Evolutionary conservation across 257 asterid species (phyloP).

Genomic region (Vinca minor): DNA sequence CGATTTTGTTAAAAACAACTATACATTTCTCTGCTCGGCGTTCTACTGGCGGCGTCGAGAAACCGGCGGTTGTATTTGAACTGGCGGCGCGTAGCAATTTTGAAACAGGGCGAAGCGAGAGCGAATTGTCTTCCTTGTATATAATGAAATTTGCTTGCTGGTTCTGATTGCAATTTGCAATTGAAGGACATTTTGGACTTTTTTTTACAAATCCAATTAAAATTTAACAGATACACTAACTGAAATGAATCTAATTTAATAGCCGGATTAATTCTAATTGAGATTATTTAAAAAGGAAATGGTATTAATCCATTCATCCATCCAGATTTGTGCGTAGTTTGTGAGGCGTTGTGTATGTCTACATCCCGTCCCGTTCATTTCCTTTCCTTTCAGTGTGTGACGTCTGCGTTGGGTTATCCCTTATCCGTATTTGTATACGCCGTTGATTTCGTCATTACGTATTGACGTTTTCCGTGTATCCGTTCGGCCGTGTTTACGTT

Average conservation of each 20-base stretch:
- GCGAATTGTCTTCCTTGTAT: conserved; percentile 23
- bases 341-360: conserved; percentile 8
- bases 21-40: conserved; percentile 6
- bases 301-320: background rate
- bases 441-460: conserved; percentile 12
- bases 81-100: conserved; percentile 21
- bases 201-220: background rate
- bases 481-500: conserved; percentile 9
- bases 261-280: background rate
- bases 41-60: background rate
- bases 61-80: conserved; percentile 17
- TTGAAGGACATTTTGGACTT: conserved; percentile 21
- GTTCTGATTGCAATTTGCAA: conserved; percentile 22
- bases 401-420: conserved; percentile 3
- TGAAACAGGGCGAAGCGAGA: conserved; percentile 16
- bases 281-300: background rate
- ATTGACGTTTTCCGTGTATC: conserved; percentile 16
- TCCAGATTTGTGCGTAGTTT: background rate
- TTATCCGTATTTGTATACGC: conserved; percentile 9
- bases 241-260: background rate
- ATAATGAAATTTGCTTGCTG: conserved; percentile 13
- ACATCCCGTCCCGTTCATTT: background rate
- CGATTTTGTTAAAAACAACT: conserved; percentile 10
- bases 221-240: background rate
- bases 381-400: conserved; percentile 5